phyloP scores from a whole-genome alignment of 2,329 filamentous ascomycete species.

The Nannizzia gypsea region DNA sequence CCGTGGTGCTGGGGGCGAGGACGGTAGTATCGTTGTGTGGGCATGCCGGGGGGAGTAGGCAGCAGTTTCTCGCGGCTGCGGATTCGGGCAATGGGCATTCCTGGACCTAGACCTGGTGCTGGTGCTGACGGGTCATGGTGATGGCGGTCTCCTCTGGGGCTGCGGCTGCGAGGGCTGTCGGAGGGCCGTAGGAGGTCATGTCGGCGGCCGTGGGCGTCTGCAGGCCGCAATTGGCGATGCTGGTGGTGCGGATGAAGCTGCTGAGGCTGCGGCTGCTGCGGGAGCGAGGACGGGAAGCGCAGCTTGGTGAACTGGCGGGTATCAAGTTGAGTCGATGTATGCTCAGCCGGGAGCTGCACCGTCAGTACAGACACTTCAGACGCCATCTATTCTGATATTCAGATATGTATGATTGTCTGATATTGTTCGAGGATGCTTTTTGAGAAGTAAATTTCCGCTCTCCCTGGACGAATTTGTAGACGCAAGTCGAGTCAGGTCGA shows the following conservation, averaged over 20 bases:
- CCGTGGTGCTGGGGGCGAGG: background rate
- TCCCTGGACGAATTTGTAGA: background rate
- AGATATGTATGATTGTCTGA: background rate
- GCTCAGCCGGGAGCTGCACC: background rate
- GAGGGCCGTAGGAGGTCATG: background rate
- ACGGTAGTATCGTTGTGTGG: background rate
- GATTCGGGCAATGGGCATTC: background rate
- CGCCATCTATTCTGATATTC: background rate
- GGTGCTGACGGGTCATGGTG: background rate
- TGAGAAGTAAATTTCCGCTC: background rate
- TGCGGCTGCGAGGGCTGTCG: background rate
- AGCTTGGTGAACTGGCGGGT: conserved; percentile 2
- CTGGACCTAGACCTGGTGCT: too few relatives aligned
- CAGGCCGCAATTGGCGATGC: background rate
- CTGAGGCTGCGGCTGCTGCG: background rate
- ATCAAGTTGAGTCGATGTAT: background rate
- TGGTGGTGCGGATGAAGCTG: background rate
- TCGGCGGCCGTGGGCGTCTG: background rate
- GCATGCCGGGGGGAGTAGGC: background rate
- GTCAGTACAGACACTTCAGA: background rate
- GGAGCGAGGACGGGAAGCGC: background rate
- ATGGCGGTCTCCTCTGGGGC: background rate
- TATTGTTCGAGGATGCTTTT: background rate
- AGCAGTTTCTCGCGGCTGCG: background rate
- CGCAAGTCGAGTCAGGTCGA: background rate